Evolutionary conservation across 2,329 filamentous ascomycete genomes (phyloP), one percentile per base, ranked within the genome.

Genomic region (Corniculantispora saksenae): DNA sequence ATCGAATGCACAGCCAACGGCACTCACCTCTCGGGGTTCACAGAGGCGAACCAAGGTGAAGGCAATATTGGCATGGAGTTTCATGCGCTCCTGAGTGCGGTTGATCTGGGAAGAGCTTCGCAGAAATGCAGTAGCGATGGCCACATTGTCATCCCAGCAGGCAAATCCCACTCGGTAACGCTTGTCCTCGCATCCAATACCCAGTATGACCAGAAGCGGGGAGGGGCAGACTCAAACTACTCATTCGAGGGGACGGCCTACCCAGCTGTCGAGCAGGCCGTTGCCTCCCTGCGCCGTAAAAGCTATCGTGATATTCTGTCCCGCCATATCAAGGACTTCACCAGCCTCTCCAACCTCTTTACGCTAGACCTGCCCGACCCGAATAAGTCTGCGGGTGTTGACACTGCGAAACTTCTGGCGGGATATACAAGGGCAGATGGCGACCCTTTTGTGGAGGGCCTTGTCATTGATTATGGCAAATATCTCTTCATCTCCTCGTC

Each of bases 401-500:
- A 82, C 60, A 82, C 80, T 0, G 67, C 72, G 12, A 55, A 29
- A 19, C 23, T 63, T 8, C 32, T 63, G 50, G 13, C 13, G 15
- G 48, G 8, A 9, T 63, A 63, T 35, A 63, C 48, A 4, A 47
- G 32, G 21, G 61, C 35, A 23, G 47, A 54, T 1, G 61, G 61
- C 1, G 61, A 63, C 38, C 48, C 48, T 3, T 63, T 48, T 35
- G 61, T 63, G 19, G 61, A 63, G 12, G 19, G 27, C 25, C 40
- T 63, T 15, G 27, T 63, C 12, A 27, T 63, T 35, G 61, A 63
- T 51, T 63, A 55, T 35, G 50, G 48, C 13, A 43, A 55, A 15
- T 63, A 63, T 50, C 15, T 63, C 48, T 63, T 88, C 63, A 84
- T 88, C 57, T 80, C 81, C 0, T 84, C 83, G 0, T 85, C 83